Base-by-base conservation (phyloP, 2,329 filamentous ascomycete genomes). In the Pseudogymnoascus pannorum region DNA sequence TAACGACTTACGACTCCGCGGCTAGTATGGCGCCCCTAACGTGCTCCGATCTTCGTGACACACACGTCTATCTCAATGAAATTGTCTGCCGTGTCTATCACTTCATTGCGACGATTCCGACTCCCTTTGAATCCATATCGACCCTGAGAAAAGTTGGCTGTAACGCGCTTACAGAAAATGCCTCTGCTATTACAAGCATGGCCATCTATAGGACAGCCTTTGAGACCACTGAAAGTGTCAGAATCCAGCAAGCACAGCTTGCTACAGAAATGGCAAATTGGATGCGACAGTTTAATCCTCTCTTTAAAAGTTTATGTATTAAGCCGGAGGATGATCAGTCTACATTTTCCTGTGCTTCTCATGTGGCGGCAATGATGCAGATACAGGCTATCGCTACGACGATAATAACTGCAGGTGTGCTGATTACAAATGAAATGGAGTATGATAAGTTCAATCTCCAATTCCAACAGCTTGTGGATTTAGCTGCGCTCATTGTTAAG, bases 81-180 rank as follows among this genome's bases (percentile, higher is more conserved):
- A 62, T 69, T 22, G 66, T 64, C 60, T 57, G 67, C 36, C 62
- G 64, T 24, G 58, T 59, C 5, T 66, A 63, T 31, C 65, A 67
- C 48, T 67, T 68, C 31, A 65, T 69, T 59, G 57, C 61, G 5
- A 61, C 58, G 14, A 60, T 63, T 1, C 57, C 60, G n/a, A 26
- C 48, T 26, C 58, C 59, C 57, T 11, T 51, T 60, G 31, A 22
- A 61, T 11, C 26, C 44, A 2, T 38, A 60, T 18, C 11, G 11
- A 2, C 40, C 12, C 18, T 20, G 42, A 48, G 5, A 14, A 48
- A 26, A 26, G 14, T 48, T n/a, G 26, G 11, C 26, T 18, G 9
- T 9, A 11, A 18, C 2, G 20, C 48, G 5, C 48, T 31, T 54
- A 6, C 12, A 31, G 51, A 18, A 29, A 44, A 57, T n/a, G 3